Base-by-base conservation (phyloP, 164 flowering plant genomes). In the Umbilicus rupestris region DNA sequence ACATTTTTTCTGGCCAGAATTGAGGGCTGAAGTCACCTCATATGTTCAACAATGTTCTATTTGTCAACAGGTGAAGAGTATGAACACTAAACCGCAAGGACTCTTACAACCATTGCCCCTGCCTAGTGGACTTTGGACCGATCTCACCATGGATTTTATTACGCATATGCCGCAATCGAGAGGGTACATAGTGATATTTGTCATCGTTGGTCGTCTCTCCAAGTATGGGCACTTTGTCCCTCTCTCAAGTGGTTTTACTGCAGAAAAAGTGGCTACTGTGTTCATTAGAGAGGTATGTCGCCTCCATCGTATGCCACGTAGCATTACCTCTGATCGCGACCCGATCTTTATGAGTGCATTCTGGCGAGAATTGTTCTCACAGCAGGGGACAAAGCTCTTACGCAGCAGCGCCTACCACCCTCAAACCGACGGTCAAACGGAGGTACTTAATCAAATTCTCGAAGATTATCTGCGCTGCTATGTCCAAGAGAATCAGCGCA, bases 401-500 rank as follows among this genome's bases (percentile, higher is more conserved):
- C 2, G 3, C 1, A 60, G 63, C 37, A 24, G 44, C 0, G 37
- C 72, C 0, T 69, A 66, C 24, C 74, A 71, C 9, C 72, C 71
- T 14, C 67, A 74, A 49, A 35, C 67, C 8, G 65, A 69, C 26
- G 72, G 69, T 0, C 69, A 71, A 39, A 64, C 66, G 0, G 69
- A 71, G 19, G 58, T 64, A 0, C 10, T 69, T 0, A 71, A 75
- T 16, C 42, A 29, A 4, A 28, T 62, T 45, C 7, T 69, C 0
- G 72, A 75, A 29, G 22, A 31, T 0, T 72, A 71, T 22, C 28
- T 62, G 6, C 11, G 71, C 26, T 66, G 72, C 39, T 59, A 69
- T 19, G 14, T 41, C 0, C 3, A 7, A 2, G 42, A 46, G 0
- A 7, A 29, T 3, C 78, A 70, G 0, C 22, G 7, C 0, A 7